phyloP scores from a whole-genome alignment of 208 protist species.

The Leishmania tarentolae region DNA sequence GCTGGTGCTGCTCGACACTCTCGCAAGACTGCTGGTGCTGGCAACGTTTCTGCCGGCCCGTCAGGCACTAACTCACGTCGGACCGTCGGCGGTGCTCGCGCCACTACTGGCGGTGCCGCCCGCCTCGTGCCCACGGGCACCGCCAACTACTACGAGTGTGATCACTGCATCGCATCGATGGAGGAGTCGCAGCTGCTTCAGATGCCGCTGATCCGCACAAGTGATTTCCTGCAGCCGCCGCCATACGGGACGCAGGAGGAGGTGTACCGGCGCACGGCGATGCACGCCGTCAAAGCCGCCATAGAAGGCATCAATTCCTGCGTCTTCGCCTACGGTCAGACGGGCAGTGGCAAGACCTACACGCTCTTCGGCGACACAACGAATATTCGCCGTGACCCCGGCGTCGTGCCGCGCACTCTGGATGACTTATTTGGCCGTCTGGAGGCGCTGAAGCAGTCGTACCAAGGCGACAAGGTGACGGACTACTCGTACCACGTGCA shows the following conservation, averaged over 20 bases:
- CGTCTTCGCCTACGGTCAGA: conserved; percentile 16
- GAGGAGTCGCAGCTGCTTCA: conserved; percentile 49
- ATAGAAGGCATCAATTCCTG: conserved; percentile 85
- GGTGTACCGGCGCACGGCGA: conserved; percentile 69
- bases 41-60: conserved; percentile 7
- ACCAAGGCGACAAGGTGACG: conserved; percentile 33
- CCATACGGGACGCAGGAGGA: conserved; percentile 72
- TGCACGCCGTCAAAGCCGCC: conserved; percentile 67
- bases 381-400: conserved; percentile 60
- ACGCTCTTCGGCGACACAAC: conserved; percentile 70
- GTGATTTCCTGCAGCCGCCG: conserved; percentile 69
- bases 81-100: conserved; percentile 15
- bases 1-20: conserved; percentile 9
- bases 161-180: conserved; percentile 67
- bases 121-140: conserved; percentile 49
- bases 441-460: conserved; percentile 39
- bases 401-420: conserved; percentile 71
- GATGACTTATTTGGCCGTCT: conserved; percentile 71
- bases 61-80: conserved; percentile 21
- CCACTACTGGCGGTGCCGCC: neutral
- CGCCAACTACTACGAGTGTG: conserved; percentile 75
- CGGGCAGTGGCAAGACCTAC: conserved; percentile 17
- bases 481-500: conserved; percentile 71
- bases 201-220: conserved; percentile 69
- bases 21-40: conserved; percentile 28